Evolutionary conservation across 2,329 filamentous ascomycete genomes (phyloP), one percentile per base, ranked within the genome.

Genomic region (Didymella segeticola): DNA sequence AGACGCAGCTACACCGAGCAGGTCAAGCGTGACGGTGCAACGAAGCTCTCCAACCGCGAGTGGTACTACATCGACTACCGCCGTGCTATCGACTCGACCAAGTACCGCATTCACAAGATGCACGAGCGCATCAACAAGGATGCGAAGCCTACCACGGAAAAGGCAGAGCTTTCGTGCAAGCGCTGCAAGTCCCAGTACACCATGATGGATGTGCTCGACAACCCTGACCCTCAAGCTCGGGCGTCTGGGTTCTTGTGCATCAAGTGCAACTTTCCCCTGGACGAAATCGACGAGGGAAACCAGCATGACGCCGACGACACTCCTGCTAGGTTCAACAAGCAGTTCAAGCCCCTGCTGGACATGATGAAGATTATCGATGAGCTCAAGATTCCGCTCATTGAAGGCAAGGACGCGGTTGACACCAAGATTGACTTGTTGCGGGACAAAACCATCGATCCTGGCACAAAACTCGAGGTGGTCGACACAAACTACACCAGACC

Each of bases 21-120:
- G 43, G 92, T 96, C 72, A 79, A 89, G 49, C 87, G 88, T 62
- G 89, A 93, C 69, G 91, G 90, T 45, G 90, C 92, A 55, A 88
- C 89, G 53, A 88, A 92, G 46, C 89, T 91, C 5, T 88, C 89
- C 62, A 92, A 89, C 71, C 86, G 91, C 67, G 96, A 93, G 58
- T 99, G 96, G 82, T 99, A 96, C 79, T 99, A 91, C 77, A 93
- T 99, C 72, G 93, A 97, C 73, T 96, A 96, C 69, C 91, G 95
- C 55, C 89, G 91, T 53, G 91, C 93, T 29, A 91, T 99, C 69
- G 95, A 99, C 77, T 91, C 91, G 42, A 96, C 96, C 77, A 99
- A 99, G 75, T 99, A 90, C 84, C 89, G 91, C 58, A 87, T 96
- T 45, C 93, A 93, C 71, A 89, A 88, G 51, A 86, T 98, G 64